Base-by-base conservation (phyloP, 352 stramenopile genomes). In the Achlya hypogyna region DNA sequence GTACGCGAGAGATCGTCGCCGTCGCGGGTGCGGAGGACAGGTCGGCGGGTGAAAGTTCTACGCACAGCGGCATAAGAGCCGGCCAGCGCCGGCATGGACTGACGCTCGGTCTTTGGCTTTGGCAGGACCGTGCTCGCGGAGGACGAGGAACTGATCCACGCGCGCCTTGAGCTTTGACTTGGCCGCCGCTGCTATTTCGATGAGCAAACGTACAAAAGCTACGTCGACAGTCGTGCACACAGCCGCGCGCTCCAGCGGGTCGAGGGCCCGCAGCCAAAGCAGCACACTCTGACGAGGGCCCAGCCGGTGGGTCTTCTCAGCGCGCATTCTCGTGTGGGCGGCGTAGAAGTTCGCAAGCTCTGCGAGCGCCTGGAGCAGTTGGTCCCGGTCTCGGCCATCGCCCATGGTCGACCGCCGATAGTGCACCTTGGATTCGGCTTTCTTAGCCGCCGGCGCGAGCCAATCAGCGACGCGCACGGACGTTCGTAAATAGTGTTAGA, bases 181-280 rank as follows among this genome's bases (percentile, higher is more conserved):
- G 28, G 72, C 47, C 0, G 60, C 53, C 69, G 82, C 79, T 31
- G 70, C 76, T 82, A 93, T 92, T 49, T 77, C 74, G 66, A 93
- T 71, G 53, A 92, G 63, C 16, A 84, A 90, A 69, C 91, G 91
- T 35, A 92, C 85, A 62, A 93, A 91, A 5, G 75, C 71, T 5
- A 70, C 75, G 49, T 93, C 82, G 20, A 82, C 78, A 25, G 90
- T 73, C 31, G 75, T 80, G 58, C 74, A 82, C 29, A 93, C 66
- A 49, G 85, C 90, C 53, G 74, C 72, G 66, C 84, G 74, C 47
- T 91, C 79, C 34, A 70, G 59, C 0, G 75, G 45, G 2, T 62
- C 74, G 4, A 89, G 62, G 8, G 62, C 54, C 14, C 59, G 72
- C 9, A 93, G 54, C 83, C 85, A 91, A 60, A 71, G 70, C 40